These are phyloP conservation scores for Chlorophyllum brunneum DNA, from an alignment of 768 basidiomycete genomes.

Conservation along the genomic window DNA sequence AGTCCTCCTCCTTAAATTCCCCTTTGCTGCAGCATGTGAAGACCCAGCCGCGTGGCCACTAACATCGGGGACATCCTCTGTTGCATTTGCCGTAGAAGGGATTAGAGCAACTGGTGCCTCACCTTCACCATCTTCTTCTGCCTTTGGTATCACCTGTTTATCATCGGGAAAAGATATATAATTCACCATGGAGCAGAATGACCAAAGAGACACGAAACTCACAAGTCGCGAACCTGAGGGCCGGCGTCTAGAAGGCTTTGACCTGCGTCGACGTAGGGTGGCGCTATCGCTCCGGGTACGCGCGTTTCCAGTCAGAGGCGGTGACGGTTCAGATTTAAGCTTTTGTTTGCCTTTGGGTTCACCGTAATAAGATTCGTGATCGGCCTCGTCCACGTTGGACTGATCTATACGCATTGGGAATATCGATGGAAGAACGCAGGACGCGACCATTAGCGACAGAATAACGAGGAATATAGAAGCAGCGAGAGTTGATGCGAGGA, in stretches of 20 bases:
- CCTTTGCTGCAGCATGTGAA: background rate
- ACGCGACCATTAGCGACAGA: constrained; percentile 40
- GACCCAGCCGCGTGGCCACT: background rate
- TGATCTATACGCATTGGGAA: constrained; percentile 10
- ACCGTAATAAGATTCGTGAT: background rate
- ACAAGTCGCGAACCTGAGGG: constrained; percentile 6
- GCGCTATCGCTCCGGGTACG: constrained; percentile 1
- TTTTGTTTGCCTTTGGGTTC: background rate
- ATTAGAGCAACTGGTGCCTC: background rate
- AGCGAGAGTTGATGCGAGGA: constrained; percentile 47
- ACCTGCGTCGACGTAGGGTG: constrained; percentile 2
- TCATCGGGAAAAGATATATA: background rate
- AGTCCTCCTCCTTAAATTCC: constrained; percentile 1
- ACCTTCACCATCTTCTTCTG: background rate
- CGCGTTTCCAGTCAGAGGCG: background rate
- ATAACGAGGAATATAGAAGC: constrained; percentile 44
- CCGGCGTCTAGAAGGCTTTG: background rate
- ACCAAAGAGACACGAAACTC: background rate
- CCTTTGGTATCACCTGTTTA: background rate
- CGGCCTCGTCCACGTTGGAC: background rate
- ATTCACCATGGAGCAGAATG: background rate
- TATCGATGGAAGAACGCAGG: constrained; percentile 45
- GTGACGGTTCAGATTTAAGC: background rate
- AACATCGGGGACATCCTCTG: background rate
- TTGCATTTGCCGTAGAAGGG: background rate